Evolutionary conservation across 2,329 filamentous ascomycete species (phyloP), one percentile per base, ranked within the genome.

Genomic region (Fusarium virguliforme): DNA sequence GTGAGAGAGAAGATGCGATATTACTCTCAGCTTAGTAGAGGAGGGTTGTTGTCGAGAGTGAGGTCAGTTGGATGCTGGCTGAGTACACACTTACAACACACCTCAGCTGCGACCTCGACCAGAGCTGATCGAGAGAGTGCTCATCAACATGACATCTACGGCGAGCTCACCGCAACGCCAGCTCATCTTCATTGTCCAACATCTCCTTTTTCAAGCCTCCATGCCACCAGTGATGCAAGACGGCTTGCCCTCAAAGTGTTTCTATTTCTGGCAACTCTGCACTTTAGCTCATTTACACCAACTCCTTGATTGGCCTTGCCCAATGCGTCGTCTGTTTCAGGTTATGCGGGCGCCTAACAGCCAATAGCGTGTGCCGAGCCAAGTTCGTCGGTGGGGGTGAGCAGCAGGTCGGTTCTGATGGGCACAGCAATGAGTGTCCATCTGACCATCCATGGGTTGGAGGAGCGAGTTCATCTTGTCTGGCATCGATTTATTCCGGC

Each of bases 281-380:
- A 55, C 48, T 50, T 59, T 53, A 55, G 35, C 38, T 61, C 62
- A 62, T 48, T 63, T 38, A 60, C 62, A 62, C 22, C 32, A 62
- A 54, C 34, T 26, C 46, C 28, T 48, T 77, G 68, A 77, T 77
- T 78, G 74, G 76, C 41, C 48, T 64, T 65, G 48, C 55, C 62
- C 60, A 67, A 66, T 65, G 64, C 74, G 64, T 80, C 76, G 77
- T 79, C 71, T 77, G 78, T 80, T 80, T 80, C 78, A 80, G 79
- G 74, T 78, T 77, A 75, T 79, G 78, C 75, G 68, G 73, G 74
- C 76, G 74, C 64, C 69, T 78, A 74, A 26, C 55, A 70, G 62
- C 78, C 78, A 79, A 79, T 80, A 50, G 63, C 38, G 13, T 48
- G 59, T 57, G 40, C 40, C 41, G 35, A 34, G 41, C 43, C 50